Conservation (phyloP, 2,329 filamentous ascomycete species). For the Neocatenulostroma microsporum region DNA sequence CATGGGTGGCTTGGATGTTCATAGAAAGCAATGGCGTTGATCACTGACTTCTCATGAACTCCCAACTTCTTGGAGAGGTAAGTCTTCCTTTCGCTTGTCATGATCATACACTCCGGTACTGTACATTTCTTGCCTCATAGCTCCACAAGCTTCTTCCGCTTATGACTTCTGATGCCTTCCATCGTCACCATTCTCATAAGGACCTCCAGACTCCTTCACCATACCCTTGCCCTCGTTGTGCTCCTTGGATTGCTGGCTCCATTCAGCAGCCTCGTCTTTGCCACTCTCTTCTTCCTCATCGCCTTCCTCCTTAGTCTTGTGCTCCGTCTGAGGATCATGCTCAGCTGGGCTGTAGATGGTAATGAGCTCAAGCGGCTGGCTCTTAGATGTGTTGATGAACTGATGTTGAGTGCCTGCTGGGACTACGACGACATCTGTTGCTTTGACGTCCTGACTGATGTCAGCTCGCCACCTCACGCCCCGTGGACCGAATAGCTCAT, state of each 20-base stretch:
- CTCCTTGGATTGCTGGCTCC: constrained; percentile 50
- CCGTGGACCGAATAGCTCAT: constrained; percentile 2
- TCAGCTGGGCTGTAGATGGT: constrained; percentile 58
- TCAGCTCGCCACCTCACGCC: no score
- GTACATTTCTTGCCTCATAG: background rate
- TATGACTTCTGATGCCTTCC: constrained; percentile 28
- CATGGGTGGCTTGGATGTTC: background rate
- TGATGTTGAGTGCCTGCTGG: constrained; percentile 60
- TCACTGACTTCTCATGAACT: constrained; percentile 1
- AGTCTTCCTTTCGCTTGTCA: no score
- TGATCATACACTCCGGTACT: no score
- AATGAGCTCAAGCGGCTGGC: constrained; percentile 52
- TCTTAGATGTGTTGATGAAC: constrained; percentile 53
- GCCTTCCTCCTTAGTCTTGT: constrained; percentile 56
- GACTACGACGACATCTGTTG: constrained; percentile 53
- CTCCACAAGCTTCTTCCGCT: background rate
- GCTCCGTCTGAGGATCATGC: constrained; percentile 52
- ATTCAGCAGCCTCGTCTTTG: constrained; percentile 53
- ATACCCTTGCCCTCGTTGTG: constrained; percentile 51
- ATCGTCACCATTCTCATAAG: constrained; percentile 30
- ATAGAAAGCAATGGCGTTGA: constrained; percentile 1
- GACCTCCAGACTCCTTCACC: constrained; percentile 41
- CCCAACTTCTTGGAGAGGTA: no score
- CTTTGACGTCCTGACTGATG: constrained; percentile 38
- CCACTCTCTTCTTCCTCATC: constrained; percentile 56